phyloP scores from a whole-genome alignment of 2,329 filamentous ascomycete genomes.

The Neonectria coccinea region DNA sequence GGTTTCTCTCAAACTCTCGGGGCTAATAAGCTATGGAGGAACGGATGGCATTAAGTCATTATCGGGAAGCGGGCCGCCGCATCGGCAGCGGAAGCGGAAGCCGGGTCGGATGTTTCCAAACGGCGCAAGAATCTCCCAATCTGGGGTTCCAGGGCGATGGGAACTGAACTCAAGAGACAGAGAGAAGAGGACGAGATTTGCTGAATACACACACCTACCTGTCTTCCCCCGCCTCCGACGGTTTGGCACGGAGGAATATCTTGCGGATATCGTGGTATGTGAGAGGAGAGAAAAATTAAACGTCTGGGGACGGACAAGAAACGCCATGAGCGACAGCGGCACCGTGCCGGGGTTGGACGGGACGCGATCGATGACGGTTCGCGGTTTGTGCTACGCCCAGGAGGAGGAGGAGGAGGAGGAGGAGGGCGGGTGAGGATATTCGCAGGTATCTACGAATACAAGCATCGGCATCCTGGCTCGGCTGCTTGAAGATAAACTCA shows the following conservation, averaged over 20 bases:
- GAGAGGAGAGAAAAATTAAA: constrained; percentile 9
- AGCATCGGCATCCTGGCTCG: not conserved
- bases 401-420: too few species aligned
- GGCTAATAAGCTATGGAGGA: not conserved
- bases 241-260: constrained; percentile 39
- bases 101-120: constrained; percentile 23
- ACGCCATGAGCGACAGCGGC: constrained; percentile 21
- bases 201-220: constrained; percentile 8
- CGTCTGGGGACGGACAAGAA: not conserved
- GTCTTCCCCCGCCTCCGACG: constrained; percentile 7
- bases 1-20: not conserved
- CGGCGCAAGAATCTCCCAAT: constrained; percentile 43
- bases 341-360: constrained; percentile 34
- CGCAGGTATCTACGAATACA: not conserved
- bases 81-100: constrained; percentile 23
- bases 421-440: not conserved
- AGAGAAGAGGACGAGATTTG: constrained; percentile 13
- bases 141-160: constrained; percentile 35
- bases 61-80: constrained; percentile 17
- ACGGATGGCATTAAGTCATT: not conserved
- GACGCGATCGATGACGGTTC: constrained; percentile 30
- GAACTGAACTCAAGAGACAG: not conserved
- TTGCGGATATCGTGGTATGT: constrained; percentile 42
- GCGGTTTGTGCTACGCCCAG: constrained; percentile 15
- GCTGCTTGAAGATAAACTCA: constrained; percentile 4